A percentile compares a stretch with the other conserved stretches of the same genome.
Evolutionary conservation across 1,139 yeast genomes (phyloP).

Genomic region (Yamadazyma sp.): DNA sequence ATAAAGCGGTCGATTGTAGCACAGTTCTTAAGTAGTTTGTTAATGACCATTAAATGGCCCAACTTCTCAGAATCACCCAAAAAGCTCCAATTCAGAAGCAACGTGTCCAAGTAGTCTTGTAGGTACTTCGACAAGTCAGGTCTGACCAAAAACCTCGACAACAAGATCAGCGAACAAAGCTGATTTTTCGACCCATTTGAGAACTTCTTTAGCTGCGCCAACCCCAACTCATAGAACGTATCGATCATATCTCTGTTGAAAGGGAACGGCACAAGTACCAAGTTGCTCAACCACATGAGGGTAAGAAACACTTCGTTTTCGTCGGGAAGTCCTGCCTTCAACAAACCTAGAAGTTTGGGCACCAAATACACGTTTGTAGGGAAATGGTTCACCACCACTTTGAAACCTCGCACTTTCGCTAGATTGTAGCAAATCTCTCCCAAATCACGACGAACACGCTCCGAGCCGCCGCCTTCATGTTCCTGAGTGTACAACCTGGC

Average conservation of each 20-base stretch:
- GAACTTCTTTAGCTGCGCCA: conserved; percentile 23
- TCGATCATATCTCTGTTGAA: conserved; percentile 38
- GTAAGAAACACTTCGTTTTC: conserved; percentile 62
- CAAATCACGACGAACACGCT: conserved; percentile 10
- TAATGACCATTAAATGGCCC: conserved; percentile 40
- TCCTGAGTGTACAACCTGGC: conserved; percentile 25
- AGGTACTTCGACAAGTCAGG: conserved; percentile 25
- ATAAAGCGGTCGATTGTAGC: conserved; percentile 15
- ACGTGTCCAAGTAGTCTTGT: conserved; percentile 19
- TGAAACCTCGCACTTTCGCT: conserved; percentile 66
- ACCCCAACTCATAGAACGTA: conserved; percentile 35
- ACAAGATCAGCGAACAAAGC: conserved; percentile 33
- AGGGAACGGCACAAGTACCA: conserved; percentile 71
- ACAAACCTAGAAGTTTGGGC: conserved; percentile 29
- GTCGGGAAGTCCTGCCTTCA: conserved; percentile 17
- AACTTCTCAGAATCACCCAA: conserved; percentile 22
- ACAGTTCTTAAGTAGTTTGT: conserved; percentile 33
- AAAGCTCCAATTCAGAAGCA: conserved; percentile 17
- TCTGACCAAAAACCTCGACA: conserved; percentile 38
- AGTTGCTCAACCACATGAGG: conserved; percentile 72
- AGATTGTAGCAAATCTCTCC: conserved; percentile 53
- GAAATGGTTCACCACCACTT: conserved; percentile 56
- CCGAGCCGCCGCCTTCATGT: background rate
- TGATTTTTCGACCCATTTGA: conserved; percentile 32
- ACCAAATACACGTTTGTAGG: conserved; percentile 59